Percentiles rank a stretch among this genome's conserved stretches.
phyloP scores from a whole-genome alignment of 768 basidiomycete species.

The Gyrodon lividus region DNA sequence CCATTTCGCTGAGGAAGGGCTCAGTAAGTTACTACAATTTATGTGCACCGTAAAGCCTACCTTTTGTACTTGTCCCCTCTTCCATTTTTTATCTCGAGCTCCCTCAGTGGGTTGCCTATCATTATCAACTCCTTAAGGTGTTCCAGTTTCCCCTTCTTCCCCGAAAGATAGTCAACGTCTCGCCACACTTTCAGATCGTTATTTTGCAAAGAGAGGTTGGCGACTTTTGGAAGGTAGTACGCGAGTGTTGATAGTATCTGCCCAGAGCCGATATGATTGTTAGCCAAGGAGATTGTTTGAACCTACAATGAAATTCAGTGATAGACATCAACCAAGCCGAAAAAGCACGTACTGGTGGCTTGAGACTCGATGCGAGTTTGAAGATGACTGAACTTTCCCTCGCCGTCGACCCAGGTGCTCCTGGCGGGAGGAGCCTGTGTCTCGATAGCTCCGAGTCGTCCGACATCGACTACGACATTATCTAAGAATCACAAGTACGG shows the following conservation, averaged over 20 bases:
- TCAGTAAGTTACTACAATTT: not conserved
- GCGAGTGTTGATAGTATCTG: constrained; percentile 58
- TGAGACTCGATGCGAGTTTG: constrained; percentile 78
- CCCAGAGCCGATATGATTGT: constrained; percentile 66
- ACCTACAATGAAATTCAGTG: constrained; percentile 40
- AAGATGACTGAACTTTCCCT: constrained; percentile 83
- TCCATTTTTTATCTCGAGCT: constrained; percentile 54
- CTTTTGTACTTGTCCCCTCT: constrained; percentile 65
- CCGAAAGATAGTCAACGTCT: constrained; percentile 67
- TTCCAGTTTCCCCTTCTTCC: constrained; percentile 54
- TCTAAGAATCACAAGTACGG: constrained; percentile 1
- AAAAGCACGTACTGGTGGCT: constrained; percentile 57
- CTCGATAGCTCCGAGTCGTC: constrained; percentile 77
- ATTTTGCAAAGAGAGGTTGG: constrained; percentile 77
- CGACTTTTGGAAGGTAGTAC: constrained; percentile 76
- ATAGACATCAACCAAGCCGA: not conserved
- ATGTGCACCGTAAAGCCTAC: constrained; percentile 39
- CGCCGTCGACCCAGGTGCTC: constrained; percentile 56
- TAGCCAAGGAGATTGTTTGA: constrained; percentile 81
- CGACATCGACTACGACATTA: constrained; percentile 58
- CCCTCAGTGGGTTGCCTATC: constrained; percentile 73
- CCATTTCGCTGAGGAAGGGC: constrained; percentile 59
- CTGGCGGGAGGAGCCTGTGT: constrained; percentile 69
- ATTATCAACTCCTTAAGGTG: constrained; percentile 72
- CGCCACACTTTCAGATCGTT: constrained; percentile 69